Conservation (phyloP, 352 stramenopile genomes). For the Phytophthora hibernalis region DNA sequence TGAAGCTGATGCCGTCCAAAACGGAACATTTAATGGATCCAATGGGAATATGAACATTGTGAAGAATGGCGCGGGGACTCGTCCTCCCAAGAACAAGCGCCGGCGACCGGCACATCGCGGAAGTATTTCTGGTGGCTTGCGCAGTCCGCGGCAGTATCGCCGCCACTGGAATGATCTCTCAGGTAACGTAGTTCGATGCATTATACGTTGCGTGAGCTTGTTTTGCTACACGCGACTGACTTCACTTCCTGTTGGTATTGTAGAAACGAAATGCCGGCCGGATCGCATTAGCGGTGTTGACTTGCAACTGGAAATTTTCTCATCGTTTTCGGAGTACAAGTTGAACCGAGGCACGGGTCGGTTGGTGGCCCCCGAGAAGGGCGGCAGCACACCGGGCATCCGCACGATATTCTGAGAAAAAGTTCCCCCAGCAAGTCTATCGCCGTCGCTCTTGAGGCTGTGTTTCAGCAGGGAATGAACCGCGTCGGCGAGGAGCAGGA, state of each 20-base stretch:
- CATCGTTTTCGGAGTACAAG: constrained; percentile 57
- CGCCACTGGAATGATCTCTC: constrained; percentile 73
- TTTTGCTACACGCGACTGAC: neutral
- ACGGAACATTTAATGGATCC: constrained; percentile 13
- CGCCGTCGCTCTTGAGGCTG: constrained; percentile 47
- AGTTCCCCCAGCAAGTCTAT: constrained; percentile 42
- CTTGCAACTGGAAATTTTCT: constrained; percentile 58
- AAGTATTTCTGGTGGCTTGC: constrained; percentile 40
- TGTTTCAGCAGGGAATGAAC: constrained; percentile 59
- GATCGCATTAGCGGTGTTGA: constrained; percentile 54
- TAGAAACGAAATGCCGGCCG: constrained; percentile 43
- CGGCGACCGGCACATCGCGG: constrained; percentile 22
- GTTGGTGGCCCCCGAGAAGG: constrained; percentile 40
- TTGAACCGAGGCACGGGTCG: constrained; percentile 48
- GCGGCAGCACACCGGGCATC: constrained; percentile 37
- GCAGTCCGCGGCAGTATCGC: constrained; percentile 56
- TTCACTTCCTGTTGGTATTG: constrained; percentile 1
- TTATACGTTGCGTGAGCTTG: neutral
- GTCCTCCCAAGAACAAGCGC: constrained; percentile 24
- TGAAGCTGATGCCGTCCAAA: constrained; percentile 13
- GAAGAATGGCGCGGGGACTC: constrained; percentile 17
- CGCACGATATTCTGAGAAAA: constrained; percentile 49
- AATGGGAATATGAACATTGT: constrained; percentile 16
- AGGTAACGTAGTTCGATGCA: constrained; percentile 25
- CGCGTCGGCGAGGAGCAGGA: constrained; percentile 53